These are phyloP conservation scores for Durotheca rogersii DNA, from an alignment of 495 filamentous ascomycete species.

Conservation along the genomic window DNA sequence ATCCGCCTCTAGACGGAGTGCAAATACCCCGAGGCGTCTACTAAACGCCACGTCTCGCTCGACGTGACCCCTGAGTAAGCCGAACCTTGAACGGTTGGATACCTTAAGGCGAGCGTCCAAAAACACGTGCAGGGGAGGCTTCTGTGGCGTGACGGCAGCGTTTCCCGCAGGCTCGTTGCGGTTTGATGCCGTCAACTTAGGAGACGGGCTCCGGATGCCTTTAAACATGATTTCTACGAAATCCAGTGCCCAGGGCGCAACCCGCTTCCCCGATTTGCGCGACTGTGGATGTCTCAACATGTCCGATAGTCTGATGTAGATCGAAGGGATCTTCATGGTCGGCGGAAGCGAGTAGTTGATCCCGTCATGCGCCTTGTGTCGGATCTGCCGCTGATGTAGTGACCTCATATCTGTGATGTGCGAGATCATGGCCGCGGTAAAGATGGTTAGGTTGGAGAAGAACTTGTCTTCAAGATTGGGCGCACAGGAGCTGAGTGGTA, in stretches of 20 bases:
- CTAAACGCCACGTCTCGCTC: conserved; percentile 63
- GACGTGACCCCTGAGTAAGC: conserved; percentile 50
- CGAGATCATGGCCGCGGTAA: conserved; percentile 44
- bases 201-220: conserved; percentile 37
- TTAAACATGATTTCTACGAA: conserved; percentile 55
- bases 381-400: conserved; percentile 42
- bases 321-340: conserved; percentile 45
- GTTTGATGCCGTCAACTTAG: conserved; percentile 9
- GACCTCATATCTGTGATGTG: conserved; percentile 46
- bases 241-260: conserved; percentile 53
- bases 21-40: conserved; percentile 56
- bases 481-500: conserved; percentile 41
- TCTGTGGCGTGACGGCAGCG: conserved; percentile 32
- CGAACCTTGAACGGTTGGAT: conserved; percentile 41
- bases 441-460: conserved; percentile 43
- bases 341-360: conserved; percentile 31
- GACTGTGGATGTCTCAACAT: conserved; percentile 37
- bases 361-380: conserved; percentile 27
- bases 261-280: conserved; percentile 12
- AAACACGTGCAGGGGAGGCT: conserved; percentile 36
- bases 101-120: conserved; percentile 45
- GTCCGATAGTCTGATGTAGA: conserved; percentile 47
- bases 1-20: conserved; percentile 55
- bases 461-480: conserved; percentile 39
- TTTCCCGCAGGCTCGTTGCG: conserved; percentile 6